Conservation (phyloP, 2,329 filamentous ascomycete species). For the Fusarium setosum region DNA sequence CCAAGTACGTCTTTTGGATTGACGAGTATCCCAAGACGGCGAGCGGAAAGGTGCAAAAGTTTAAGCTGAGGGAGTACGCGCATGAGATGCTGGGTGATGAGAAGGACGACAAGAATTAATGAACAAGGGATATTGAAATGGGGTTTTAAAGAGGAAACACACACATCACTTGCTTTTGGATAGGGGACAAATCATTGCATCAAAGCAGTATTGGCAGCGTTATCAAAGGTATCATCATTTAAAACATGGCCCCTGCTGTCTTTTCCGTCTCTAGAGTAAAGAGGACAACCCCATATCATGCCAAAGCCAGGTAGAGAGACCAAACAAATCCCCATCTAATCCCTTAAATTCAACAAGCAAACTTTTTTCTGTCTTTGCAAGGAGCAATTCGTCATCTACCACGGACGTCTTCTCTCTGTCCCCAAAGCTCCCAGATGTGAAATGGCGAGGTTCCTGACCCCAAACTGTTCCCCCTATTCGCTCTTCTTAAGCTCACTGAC, state of each 20-base stretch:
- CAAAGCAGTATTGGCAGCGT: constrained; percentile 15
- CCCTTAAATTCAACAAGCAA: constrained; percentile 25
- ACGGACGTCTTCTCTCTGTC: constrained; percentile 27
- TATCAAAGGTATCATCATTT: constrained; percentile 36
- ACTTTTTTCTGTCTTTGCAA: constrained; percentile 39
- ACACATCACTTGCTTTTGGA: not conserved
- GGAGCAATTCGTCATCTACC: constrained; percentile 38
- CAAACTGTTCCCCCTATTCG: constrained; percentile 11
- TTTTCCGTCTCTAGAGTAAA: not conserved
- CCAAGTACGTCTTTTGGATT: constrained; percentile 90
- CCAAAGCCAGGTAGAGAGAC: constrained; percentile 15
- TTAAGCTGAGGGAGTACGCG: constrained; percentile 79
- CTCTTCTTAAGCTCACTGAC: constrained; percentile 12
- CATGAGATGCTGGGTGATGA: constrained; percentile 47
- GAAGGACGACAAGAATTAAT: not conserved
- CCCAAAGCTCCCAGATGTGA: constrained; percentile 16
- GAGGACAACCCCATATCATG: not conserved
- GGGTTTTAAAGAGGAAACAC: not conserved
- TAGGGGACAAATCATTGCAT: constrained; percentile 14
- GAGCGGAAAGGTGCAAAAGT: constrained; percentile 98
- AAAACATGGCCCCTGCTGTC: constrained; percentile 2
- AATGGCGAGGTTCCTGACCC: constrained; percentile 30
- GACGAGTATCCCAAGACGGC: constrained; percentile 92
- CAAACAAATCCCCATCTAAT: constrained; percentile 17
- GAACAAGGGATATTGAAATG: too few species aligned